A percentile compares a stretch with the other conserved stretches of the same genome.
Conservation (phyloP, 495 filamentous ascomycete genomes). For the Schizothecium vesticola region DNA sequence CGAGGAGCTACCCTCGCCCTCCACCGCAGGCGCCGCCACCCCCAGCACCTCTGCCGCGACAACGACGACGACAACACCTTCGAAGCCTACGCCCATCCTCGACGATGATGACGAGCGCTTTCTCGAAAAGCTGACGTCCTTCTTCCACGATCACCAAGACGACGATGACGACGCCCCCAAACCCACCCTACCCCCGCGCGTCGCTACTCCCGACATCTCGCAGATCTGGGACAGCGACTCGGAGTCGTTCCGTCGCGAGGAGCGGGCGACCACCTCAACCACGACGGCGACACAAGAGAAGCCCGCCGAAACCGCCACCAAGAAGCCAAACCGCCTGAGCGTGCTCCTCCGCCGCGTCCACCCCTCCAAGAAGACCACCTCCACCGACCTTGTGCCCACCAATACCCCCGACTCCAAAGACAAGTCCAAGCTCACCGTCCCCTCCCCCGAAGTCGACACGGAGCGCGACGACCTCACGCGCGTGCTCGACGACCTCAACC, state of each 20-base stretch:
- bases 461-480: slow-evolving; percentile 71
- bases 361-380: slow-evolving; percentile 3
- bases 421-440: slow-evolving; percentile 16
- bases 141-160: slow-evolving; percentile 7
- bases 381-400: slow-evolving; percentile 8
- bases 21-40: background rate
- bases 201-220: slow-evolving; percentile 39
- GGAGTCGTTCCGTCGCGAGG: slow-evolving; percentile 24
- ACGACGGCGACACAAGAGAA: slow-evolving; percentile 13
- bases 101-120: slow-evolving; percentile 41
- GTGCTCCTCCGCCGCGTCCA: slow-evolving; percentile 24
- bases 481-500: slow-evolving; percentile 73
- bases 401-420: background rate
- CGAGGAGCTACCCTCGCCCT: slow-evolving; percentile 11
- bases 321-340: slow-evolving; percentile 23
- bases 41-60: background rate
- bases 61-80: background rate
- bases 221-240: slow-evolving; percentile 35
- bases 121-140: slow-evolving; percentile 35
- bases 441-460: slow-evolving; percentile 38
- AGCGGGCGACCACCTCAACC: slow-evolving; percentile 11
- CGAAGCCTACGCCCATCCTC: slow-evolving; percentile 27
- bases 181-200: slow-evolving; percentile 37
- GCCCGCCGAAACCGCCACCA: slow-evolving; percentile 1
- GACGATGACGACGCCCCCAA: slow-evolving; percentile 31